phyloP scores from a whole-genome alignment of 2,329 filamentous ascomycete genomes.

The Colletotrichum siamense region DNA sequence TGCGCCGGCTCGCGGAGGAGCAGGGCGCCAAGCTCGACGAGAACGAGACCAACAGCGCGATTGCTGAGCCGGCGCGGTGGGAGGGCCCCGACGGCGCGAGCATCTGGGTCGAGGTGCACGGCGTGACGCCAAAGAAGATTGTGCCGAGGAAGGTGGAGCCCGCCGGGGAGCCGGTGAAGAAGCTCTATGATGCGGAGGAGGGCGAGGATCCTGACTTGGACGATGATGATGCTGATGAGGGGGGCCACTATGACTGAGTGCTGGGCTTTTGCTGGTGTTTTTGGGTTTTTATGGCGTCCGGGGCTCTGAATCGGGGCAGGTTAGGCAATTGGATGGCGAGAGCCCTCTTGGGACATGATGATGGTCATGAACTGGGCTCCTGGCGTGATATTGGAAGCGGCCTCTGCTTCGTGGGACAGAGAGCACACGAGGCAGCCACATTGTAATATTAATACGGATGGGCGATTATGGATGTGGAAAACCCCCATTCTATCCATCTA shows the following conservation, averaged over 20 bases:
- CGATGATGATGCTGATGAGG: conserved; percentile 31
- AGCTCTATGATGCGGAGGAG: conserved; percentile 39
- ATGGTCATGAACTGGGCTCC: not conserved
- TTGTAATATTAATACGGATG: not conserved
- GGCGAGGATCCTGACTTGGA: conserved; percentile 33
- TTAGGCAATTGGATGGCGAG: not conserved
- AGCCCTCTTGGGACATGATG: not conserved
- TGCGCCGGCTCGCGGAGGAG: conserved; percentile 31
- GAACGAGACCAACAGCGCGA: not conserved
- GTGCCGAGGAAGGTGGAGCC: conserved; percentile 4
- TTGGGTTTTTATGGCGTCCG: not conserved
- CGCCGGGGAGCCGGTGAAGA: conserved; percentile 20
- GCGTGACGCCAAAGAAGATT: conserved; percentile 27
- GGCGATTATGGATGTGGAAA: not conserved
- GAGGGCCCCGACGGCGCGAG: conserved; percentile 37
- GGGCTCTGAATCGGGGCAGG: not conserved
- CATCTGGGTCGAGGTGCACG: conserved; percentile 43
- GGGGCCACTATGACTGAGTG: conserved; percentile 8
- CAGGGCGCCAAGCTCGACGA: conserved; percentile 22
- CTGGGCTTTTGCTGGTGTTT: not conserved
- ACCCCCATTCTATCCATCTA: conserved; percentile 8
- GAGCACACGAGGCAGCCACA: not conserved
- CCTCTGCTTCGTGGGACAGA: not conserved
- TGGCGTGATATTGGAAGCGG: not conserved
- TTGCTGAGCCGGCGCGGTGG: conserved; percentile 38